phyloP scores from a whole-genome alignment of 78 protist genomes.

The Cavenderia fasciculata region DNA sequence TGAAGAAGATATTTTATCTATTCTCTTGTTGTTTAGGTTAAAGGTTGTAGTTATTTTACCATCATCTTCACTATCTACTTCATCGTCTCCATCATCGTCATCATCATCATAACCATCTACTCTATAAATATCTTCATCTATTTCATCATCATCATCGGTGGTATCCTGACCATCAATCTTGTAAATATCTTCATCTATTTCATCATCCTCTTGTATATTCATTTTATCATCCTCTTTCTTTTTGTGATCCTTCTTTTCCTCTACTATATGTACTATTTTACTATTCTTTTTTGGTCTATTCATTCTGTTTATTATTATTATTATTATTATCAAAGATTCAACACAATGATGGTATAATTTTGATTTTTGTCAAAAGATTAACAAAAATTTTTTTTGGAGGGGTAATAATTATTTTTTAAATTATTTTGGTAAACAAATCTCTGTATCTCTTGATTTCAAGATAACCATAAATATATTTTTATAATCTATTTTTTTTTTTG shows the following conservation, averaged over 20 bases:
- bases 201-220: conserved; percentile 1
- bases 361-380: not conserved
- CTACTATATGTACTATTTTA: not conserved
- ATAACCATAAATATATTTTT: too few relatives aligned
- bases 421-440: too few relatives aligned
- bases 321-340: not conserved
- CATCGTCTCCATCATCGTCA: conserved; percentile 37
- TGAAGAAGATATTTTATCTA: not conserved
- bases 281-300: not conserved
- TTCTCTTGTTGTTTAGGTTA: not conserved
- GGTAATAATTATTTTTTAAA: too few relatives aligned
- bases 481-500: too few relatives aligned
- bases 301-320: not conserved
- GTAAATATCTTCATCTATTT: conserved; percentile 16
- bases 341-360: not conserved
- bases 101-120: conserved; percentile 29
- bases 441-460: too few relatives aligned
- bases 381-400: not conserved
- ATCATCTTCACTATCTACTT: conserved; percentile 6
- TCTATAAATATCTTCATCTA: conserved; percentile 15
- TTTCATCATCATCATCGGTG: conserved; percentile 2
- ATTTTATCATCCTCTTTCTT: not conserved
- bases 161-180: conserved; percentile 22
- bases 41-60: not conserved
- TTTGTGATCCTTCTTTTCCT: not conserved